Percentiles rank a stretch among this genome's conserved stretches.
phyloP scores from a whole-genome alignment of 495 filamentous ascomycete species.

The Rhizodiscina lignyota region DNA sequence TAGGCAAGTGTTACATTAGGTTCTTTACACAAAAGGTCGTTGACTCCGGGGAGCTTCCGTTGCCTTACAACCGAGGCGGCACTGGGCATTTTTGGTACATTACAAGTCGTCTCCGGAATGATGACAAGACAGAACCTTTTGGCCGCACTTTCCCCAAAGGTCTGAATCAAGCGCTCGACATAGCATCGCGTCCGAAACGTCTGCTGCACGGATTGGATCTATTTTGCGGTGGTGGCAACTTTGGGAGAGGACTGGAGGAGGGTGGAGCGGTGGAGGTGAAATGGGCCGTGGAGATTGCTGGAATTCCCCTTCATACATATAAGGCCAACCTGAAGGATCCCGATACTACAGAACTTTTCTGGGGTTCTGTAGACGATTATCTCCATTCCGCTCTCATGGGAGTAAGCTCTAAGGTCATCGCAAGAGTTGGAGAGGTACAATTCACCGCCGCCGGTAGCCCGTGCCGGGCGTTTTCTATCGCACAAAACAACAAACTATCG shows the following conservation, averaged over 20 bases:
- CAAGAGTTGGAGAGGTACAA: conserved; percentile 41
- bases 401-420: conserved; percentile 22
- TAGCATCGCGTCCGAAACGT: too few relatives aligned
- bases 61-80: conserved; percentile 47
- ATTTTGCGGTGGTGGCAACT: conserved; percentile 58
- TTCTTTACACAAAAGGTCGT: conserved; percentile 27
- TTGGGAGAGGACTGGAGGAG: conserved; percentile 60
- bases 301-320: conserved; percentile 48
- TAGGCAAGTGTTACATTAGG: conserved; percentile 39
- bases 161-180: too few relatives aligned
- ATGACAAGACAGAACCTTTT: too few relatives aligned
- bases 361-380: conserved; percentile 55
- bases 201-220: too few relatives aligned
- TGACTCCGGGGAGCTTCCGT: conserved; percentile 26
- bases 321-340: conserved; percentile 35
- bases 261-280: conserved; percentile 43
- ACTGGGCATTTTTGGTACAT: conserved; percentile 49
- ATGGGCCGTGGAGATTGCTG: conserved; percentile 48
- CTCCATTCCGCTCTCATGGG: conserved; percentile 37
- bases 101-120: conserved; percentile 15
- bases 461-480: conserved; percentile 51
- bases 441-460: conserved; percentile 57
- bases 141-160: too few relatives aligned
- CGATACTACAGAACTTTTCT: conserved; percentile 29
- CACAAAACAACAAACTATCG: conserved; percentile 35